Percentiles rank a stretch among this genome's conserved stretches.
Evolutionary conservation across 495 filamentous ascomycete species (phyloP).

Genomic region (Achaetomiella virescens): DNA sequence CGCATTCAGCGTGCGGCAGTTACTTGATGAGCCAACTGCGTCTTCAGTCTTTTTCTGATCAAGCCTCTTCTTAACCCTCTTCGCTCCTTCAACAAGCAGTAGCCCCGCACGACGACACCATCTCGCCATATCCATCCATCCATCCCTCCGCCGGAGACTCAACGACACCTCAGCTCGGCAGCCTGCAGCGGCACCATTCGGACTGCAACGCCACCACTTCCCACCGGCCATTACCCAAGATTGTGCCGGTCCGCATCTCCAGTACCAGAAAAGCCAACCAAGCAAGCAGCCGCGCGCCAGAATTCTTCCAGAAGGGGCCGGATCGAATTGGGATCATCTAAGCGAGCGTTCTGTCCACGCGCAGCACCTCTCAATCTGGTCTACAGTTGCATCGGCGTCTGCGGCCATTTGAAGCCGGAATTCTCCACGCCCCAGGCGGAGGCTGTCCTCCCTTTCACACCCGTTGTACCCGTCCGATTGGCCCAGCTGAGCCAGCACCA

Average conservation of each 20-base stretch:
- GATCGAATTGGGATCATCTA: neutral
- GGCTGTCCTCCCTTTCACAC: no score
- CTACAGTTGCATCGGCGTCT: slow-evolving; percentile 14
- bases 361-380: neutral
- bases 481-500: neutral
- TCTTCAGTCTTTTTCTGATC: neutral
- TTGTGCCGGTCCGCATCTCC: neutral
- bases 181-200: neutral
- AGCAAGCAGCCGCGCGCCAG: slow-evolving; percentile 10
- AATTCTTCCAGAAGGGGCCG: slow-evolving; percentile 9
- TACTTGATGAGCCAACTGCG: neutral
- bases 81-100: no score
- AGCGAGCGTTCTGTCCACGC: no score
- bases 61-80: no score
- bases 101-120: no score
- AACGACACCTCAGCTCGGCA: neutral
- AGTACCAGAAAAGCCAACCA: no score
- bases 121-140: neutral
- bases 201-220: neutral
- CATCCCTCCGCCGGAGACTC: neutral
- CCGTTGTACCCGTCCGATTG: neutral
- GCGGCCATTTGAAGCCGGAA: slow-evolving; percentile 15
- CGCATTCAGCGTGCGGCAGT: neutral
- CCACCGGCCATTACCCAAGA: neutral
- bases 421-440: neutral